A percentile compares a stretch with the other conserved stretches of the same genome.
phyloP scores from a whole-genome alignment of 2,329 filamentous ascomycete genomes.

The Paecilomyces sp. region DNA sequence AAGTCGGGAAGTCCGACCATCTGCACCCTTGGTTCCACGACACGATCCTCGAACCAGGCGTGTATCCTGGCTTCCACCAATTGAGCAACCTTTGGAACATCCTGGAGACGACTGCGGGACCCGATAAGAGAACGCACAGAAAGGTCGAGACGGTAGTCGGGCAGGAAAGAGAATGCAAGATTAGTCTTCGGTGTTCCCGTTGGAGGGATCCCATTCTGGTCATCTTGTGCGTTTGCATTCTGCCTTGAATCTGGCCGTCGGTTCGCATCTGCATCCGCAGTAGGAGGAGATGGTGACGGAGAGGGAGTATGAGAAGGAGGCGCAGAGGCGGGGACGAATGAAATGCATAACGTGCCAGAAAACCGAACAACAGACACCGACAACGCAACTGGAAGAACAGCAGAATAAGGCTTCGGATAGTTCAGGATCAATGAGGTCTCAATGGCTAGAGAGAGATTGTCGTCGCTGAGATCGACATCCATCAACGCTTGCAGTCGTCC shows the following conservation, averaged over 20 bases:
- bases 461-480: constrained; percentile 87
- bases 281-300: constrained; percentile 19
- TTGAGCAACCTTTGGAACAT: constrained; percentile 61
- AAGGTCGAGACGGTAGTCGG: constrained; percentile 58
- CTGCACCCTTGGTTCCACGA: constrained; percentile 59
- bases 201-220: constrained; percentile 37
- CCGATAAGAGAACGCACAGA: constrained; percentile 59
- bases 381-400: constrained; percentile 83
- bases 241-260: not conserved
- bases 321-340: constrained; percentile 67
- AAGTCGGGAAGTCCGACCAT: constrained; percentile 56
- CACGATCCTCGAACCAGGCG: constrained; percentile 61
- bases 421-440: constrained; percentile 93
- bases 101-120: constrained; percentile 55
- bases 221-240: constrained; percentile 4
- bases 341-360: constrained; percentile 87
- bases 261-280: constrained; percentile 1
- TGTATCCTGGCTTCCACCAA: constrained; percentile 58
- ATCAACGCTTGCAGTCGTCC: constrained; percentile 84
- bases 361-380: constrained; percentile 90
- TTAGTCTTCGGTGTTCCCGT: constrained; percentile 65
- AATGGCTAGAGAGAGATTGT: constrained; percentile 88
- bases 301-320: constrained; percentile 27
- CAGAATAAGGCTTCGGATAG: constrained; percentile 83
- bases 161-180: constrained; percentile 81